Evolutionary conservation across 306 rosid genomes (phyloP).

Genomic region (Inga oerstediana): DNA sequence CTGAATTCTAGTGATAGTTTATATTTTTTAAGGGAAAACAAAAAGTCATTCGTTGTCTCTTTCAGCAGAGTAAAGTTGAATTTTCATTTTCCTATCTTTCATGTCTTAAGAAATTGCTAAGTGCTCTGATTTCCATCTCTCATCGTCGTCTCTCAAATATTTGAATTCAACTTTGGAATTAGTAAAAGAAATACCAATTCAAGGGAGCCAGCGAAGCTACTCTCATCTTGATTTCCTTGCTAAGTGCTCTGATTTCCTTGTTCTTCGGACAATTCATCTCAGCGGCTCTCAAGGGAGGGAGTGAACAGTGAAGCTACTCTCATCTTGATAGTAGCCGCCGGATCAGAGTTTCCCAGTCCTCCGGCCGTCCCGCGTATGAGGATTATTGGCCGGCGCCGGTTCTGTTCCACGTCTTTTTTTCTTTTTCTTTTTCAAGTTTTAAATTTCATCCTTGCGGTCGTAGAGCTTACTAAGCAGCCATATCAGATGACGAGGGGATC

Average conservation of each 20-base stretch:
- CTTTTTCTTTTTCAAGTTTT: too few species aligned
- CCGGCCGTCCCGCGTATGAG: conserved; percentile 53
- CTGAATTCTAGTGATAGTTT: neutral
- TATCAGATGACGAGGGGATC: too few species aligned
- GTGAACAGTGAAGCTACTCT: conserved; percentile 71
- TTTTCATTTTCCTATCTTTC: neutral
- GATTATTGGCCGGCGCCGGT: too few species aligned
- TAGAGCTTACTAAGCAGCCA: too few species aligned
- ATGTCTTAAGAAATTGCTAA: neutral
- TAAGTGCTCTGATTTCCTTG: conserved; percentile 22
- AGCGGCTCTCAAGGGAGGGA: conserved; percentile 67
- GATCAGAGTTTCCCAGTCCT: conserved; percentile 82
- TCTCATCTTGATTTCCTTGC: too few species aligned
- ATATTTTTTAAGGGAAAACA: neutral
- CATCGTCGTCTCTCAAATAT: neutral
- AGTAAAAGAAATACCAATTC: neutral
- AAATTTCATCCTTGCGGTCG: too few species aligned
- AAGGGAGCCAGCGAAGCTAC: neutral
- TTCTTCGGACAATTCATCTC: conserved; percentile 59
- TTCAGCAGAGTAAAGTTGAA: neutral
- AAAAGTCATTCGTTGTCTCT: neutral
- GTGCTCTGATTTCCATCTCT: neutral
- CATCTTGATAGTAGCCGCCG: conserved; percentile 42
- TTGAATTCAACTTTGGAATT: neutral
- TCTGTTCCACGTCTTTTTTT: too few species aligned